These are phyloP conservation scores for Aspergillus luchuensis DNA, from an alignment of 2,329 filamentous ascomycete species.

Conservation along the genomic window DNA sequence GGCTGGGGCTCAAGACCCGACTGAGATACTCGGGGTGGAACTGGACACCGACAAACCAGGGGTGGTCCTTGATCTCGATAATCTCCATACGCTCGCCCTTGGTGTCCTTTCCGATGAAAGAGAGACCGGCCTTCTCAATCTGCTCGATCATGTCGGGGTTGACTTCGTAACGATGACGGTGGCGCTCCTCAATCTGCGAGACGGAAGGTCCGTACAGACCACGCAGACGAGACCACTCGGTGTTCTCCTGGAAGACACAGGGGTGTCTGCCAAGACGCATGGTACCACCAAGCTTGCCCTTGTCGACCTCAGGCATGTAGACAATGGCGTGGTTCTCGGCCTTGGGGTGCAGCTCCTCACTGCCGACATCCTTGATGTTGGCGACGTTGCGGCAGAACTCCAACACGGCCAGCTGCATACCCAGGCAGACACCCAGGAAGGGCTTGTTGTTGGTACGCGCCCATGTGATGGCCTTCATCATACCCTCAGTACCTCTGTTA, in stretches of 20 bases:
- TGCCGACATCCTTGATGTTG: conserved; percentile 60
- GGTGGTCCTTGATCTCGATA: conserved; percentile 78
- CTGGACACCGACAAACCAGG: conserved; percentile 83
- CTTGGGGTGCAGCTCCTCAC: conserved; percentile 56
- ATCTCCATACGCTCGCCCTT: conserved; percentile 79
- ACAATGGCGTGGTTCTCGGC: conserved; percentile 74
- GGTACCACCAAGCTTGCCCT: conserved; percentile 76
- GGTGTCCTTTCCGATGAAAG: conserved; percentile 78
- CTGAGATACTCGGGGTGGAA: conserved; percentile 86
- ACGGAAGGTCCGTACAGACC: conserved; percentile 65
- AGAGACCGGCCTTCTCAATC: conserved; percentile 69
- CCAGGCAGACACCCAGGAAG: conserved; percentile 87
- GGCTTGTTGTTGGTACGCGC: conserved; percentile 78
- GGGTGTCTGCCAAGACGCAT: conserved; percentile 80
- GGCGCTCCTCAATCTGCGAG: conserved; percentile 68
- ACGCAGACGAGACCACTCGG: conserved; percentile 77
- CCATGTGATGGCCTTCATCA: conserved; percentile 86
- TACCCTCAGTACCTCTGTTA: conserved; percentile 78
- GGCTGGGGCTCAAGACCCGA: conserved; percentile 71
- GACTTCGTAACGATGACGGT: conserved; percentile 88
- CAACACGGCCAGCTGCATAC: conserved; percentile 90
- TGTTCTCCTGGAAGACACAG: conserved; percentile 72
- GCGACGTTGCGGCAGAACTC: conserved; percentile 80
- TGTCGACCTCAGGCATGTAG: conserved; percentile 88
- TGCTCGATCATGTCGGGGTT: conserved; percentile 75